phyloP scores from a whole-genome alignment of 257 asterid genomes.

The Eustoma russellianum region DNA sequence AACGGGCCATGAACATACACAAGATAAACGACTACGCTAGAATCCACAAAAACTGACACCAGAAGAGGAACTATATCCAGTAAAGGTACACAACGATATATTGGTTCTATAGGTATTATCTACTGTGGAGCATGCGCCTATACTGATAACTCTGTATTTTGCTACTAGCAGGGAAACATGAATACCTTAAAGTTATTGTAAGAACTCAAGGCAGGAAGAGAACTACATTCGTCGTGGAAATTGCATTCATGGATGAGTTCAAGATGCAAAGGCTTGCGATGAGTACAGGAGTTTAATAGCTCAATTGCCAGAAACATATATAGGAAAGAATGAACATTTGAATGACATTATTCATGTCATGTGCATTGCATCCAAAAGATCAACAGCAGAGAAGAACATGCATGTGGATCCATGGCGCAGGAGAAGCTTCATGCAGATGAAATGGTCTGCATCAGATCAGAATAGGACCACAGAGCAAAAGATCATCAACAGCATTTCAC shows the following conservation, averaged over 20 bases:
- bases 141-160: not conserved
- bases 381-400: constrained; percentile 29
- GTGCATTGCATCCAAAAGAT: constrained; percentile 51
- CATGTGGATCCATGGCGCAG: constrained; percentile 55
- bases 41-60: too few species aligned
- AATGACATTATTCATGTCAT: constrained; percentile 31
- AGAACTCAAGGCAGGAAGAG: constrained; percentile 35
- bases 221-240: constrained; percentile 30
- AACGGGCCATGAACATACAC: too few species aligned
- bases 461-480: constrained; percentile 9
- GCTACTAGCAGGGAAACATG: constrained; percentile 32
- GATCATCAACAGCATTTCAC: not conserved
- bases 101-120: too few species aligned
- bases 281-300: constrained; percentile 29
- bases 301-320: constrained; percentile 32
- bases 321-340: constrained; percentile 38
- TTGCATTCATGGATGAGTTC: constrained; percentile 44
- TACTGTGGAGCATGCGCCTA: too few species aligned
- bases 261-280: constrained; percentile 38
- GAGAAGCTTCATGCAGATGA: constrained; percentile 41
- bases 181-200: constrained; percentile 43
- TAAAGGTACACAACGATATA: too few species aligned
- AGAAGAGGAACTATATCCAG: too few species aligned
- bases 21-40: too few species aligned
- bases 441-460: constrained; percentile 32